Percentiles rank a stretch among this genome's conserved stretches.
phyloP scores from a whole-genome alignment of 805 yeast genomes.

The Kazachstania kunashirensis region DNA sequence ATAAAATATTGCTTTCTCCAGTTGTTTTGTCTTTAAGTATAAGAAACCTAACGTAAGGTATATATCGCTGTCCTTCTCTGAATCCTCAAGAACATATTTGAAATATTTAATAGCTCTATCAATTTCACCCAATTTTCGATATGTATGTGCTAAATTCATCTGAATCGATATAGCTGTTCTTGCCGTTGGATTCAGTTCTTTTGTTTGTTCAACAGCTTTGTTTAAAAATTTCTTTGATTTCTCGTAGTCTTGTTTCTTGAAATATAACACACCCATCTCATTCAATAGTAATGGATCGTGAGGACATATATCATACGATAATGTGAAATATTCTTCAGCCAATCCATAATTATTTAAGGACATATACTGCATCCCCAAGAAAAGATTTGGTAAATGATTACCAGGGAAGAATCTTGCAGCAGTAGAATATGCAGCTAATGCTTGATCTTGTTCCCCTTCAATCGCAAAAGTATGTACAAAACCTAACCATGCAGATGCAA shows the following conservation, averaged over 20 bases:
- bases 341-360: constrained; percentile 74
- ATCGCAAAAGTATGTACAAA: constrained; percentile 96
- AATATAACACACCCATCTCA: constrained; percentile 87
- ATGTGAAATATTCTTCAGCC: constrained; percentile 75
- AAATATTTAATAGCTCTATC: constrained; percentile 68
- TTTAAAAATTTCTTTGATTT: constrained; percentile 63
- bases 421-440: constrained; percentile 91
- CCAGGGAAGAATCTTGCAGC: constrained; percentile 89
- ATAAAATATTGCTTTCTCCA: constrained; percentile 58
- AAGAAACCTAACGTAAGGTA: constrained; percentile 80
- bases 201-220: constrained; percentile 63
- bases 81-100: constrained; percentile 58
- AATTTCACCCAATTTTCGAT: constrained; percentile 51
- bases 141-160: constrained; percentile 82
- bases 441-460: constrained; percentile 99
- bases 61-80: constrained; percentile 63
- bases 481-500: constrained; percentile 95
- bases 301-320: constrained; percentile 70
- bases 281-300: constrained; percentile 81
- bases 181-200: constrained; percentile 62
- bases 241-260: constrained; percentile 57
- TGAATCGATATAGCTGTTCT: constrained; percentile 79
- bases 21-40: constrained; percentile 57
- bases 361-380: constrained; percentile 91
- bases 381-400: constrained; percentile 79